Evolutionary conservation across 2,329 filamentous ascomycete species (phyloP), one percentile per base, ranked within the genome.

Genomic region (Aureobasidium vineae): DNA sequence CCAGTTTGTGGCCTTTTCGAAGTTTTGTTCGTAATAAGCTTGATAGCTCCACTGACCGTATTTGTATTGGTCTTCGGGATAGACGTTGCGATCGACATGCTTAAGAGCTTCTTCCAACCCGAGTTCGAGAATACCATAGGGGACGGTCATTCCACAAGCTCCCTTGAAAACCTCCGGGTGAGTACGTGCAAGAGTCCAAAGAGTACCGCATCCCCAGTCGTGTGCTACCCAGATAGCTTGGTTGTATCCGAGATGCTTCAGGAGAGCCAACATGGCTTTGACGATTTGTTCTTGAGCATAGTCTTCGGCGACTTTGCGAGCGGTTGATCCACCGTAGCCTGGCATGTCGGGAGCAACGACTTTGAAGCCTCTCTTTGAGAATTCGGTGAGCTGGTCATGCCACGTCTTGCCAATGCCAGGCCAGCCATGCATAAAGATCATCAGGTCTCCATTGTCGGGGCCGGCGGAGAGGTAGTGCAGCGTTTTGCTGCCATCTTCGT

Each of bases 201-300:
- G 70, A 3, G 76, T 69, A 13, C 73, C 75, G 21, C 72, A 73
- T 36, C 76, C 76, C 80, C 80, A 81, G 69, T 82, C 80, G 66
- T 82, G 81, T 15, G 75, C 80, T 40, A 82, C 72, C 80, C 82
- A 84, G n/a, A 84, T 71, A 1, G 80, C 81, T 8, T 75, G 75
- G 0, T 72, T 67, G 23, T 80, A 71, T 21, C 75, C 68, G 64
- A 79, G 63, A 69, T 79, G 49, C 71, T 76, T 73, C 67, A 81
- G 70, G 70, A 82, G 70, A 73, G 80, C 73, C 26, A 75, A 68
- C 70, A 79, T 70, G 66, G 70, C 73, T 63, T 66, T 64, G 66
- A 70, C 70, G 68, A 70, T 70, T 72, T 63, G 68, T 61, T 76
- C 71, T 38, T 76, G 68, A 13, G 72, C 68, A 69, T 78, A 78